Evolutionary conservation across 2,329 filamentous ascomycete genomes (phyloP), one percentile per base, ranked within the genome.

Genomic region (Didymella lethalis): DNA sequence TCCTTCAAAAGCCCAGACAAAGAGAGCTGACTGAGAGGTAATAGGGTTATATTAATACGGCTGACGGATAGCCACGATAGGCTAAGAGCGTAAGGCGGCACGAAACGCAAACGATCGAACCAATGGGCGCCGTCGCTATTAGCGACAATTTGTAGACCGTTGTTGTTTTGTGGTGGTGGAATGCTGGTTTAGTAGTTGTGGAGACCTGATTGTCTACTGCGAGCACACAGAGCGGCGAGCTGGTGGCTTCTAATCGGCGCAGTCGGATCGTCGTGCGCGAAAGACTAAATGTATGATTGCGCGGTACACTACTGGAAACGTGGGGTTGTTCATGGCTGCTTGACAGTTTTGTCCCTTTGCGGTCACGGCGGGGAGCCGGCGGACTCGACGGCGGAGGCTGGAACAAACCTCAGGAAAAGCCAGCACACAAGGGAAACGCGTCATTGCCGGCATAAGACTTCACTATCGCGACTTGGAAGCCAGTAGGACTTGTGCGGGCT

Each of bases 301-400:
- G 45, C 51, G 52, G 48, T 52, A 45, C 49, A 62, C 40, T 29
- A 48, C 43, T 29, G 28, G 25, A 28, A 18, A 23, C 14, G 20
- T 47, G 45, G 34, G 49, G 18, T 25, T 57, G 46, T 36, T 45
- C 23, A 46, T 46, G 47, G 38, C 48, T 49, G 25, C 23, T 61
- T n/a, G 54, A 56, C 38, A 46, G 16, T 55, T 57, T 62, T 64
- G 59, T 34, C 67, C 61, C 50, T 26, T 65, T 60, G 45, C 61
- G 66, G 67, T 57, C 67, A 64, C 58, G 50, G 72, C 65, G 71
- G 71, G 71, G 70, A 73, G 60, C 72, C 68, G 67, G 62, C 40
- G 51, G 45, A n/a, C 16, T 36, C 8, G 49, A 57, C 38, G 60
- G 44, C 53, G 59, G 49, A 61, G 64, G 55, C 66, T 66, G 60